These are phyloP conservation scores for Penicillium cosmopolitanum DNA, from an alignment of 495 filamentous ascomycete genomes.

Conservation along the genomic window DNA sequence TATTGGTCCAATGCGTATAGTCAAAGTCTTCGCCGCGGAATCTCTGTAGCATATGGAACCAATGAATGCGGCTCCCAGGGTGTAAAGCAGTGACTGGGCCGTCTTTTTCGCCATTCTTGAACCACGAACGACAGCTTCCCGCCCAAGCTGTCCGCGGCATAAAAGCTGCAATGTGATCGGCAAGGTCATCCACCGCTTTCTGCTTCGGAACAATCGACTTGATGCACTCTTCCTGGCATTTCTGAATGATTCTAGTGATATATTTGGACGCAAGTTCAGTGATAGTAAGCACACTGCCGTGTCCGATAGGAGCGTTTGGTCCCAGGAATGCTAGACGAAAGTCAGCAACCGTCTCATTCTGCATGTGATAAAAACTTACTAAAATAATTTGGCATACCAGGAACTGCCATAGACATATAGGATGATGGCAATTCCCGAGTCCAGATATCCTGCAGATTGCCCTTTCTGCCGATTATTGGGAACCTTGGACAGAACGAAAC, in stretches of 20 bases:
- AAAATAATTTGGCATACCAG: constrained; percentile 51
- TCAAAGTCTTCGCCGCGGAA: constrained; percentile 56
- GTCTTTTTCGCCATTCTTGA: constrained; percentile 43
- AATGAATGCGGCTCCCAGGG: constrained; percentile 35
- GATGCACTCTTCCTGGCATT: constrained; percentile 48
- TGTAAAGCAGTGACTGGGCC: constrained; percentile 42
- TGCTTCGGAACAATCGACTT: constrained; percentile 43
- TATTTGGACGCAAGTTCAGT: constrained; percentile 47
- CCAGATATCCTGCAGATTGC: constrained; percentile 26
- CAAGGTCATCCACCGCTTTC: constrained; percentile 41
- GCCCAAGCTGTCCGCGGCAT: constrained; percentile 49
- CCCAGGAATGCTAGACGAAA: constrained; percentile 46
- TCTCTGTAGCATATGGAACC: constrained; percentile 52
- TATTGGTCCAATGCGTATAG: constrained; percentile 41
- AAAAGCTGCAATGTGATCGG: constrained; percentile 39
- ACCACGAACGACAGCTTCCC: constrained; percentile 49
- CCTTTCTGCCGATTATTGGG: constrained; percentile 37
- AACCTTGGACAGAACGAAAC: constrained; percentile 39
- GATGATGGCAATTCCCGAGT: constrained; percentile 30
- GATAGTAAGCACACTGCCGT: constrained; percentile 55
- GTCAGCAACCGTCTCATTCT: background rate
- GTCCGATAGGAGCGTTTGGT: constrained; percentile 56
- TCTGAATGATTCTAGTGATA: constrained; percentile 45
- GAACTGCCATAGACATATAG: constrained; percentile 43
- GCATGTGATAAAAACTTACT: constrained; percentile 11